A percentile compares a stretch with the other conserved stretches of the same genome.
These are phyloP conservation scores for Kalanchoe fedtschenkoi DNA, from an alignment of 164 flowering plant genomes.

Conservation along the genomic window DNA sequence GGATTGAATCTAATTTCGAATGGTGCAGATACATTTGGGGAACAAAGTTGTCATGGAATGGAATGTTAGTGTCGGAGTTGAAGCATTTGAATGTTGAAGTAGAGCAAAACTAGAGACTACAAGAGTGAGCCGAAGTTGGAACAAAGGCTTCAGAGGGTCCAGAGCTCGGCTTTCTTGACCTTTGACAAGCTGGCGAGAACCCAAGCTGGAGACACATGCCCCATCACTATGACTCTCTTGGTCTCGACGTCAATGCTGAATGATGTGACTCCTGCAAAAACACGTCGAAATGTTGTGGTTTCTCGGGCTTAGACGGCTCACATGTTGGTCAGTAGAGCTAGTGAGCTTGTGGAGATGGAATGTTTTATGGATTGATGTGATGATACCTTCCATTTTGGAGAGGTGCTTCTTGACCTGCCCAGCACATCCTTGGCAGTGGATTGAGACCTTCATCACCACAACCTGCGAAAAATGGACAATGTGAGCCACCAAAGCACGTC, in stretches of 20 bases:
- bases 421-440: slow-evolving; percentile 93
- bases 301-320: not conserved
- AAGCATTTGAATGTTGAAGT: not conserved
- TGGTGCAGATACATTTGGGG: not conserved
- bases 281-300: not conserved
- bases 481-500: no score
- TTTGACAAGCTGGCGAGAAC: slow-evolving; percentile 75
- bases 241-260: slow-evolving; percentile 73
- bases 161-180: slow-evolving; percentile 76
- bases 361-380: not conserved
- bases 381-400: slow-evolving; percentile 85
- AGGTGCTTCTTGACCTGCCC: slow-evolving; percentile 79
- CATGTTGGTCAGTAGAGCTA: not conserved
- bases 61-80: not conserved
- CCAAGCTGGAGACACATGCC: slow-evolving; percentile 62
- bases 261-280: slow-evolving; percentile 64
- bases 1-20: not conserved
- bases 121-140: not conserved
- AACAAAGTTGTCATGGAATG: not conserved
- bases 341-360: not conserved
- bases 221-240: slow-evolving; percentile 78
- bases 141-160: slow-evolving; percentile 18
- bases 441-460: slow-evolving; percentile 78
- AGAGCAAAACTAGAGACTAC: not conserved
- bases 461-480: slow-evolving; percentile 29